phyloP scores from a whole-genome alignment of 352 stramenopile genomes.

The Pythium utonaiense region DNA sequence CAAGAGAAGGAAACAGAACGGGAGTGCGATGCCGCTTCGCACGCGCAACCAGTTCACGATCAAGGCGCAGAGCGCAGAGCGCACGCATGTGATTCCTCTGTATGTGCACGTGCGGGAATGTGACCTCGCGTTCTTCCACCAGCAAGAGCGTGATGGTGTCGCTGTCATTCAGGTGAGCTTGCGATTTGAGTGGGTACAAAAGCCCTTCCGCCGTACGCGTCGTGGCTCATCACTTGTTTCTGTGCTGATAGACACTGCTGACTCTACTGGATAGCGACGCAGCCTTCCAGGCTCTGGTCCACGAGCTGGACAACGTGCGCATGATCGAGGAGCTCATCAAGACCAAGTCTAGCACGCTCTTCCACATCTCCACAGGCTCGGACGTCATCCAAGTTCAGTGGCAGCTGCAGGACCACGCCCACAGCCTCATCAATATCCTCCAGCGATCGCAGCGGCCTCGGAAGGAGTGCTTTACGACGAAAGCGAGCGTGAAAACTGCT shows the following conservation, averaged over 20 bases:
- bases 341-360: slow-evolving; percentile 31
- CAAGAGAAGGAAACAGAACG: background rate
- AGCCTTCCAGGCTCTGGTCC: slow-evolving; percentile 49
- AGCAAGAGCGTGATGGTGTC: slow-evolving; percentile 16
- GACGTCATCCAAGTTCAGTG: slow-evolving; percentile 52
- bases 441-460: slow-evolving; percentile 15
- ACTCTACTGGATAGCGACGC: slow-evolving; percentile 45
- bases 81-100: slow-evolving; percentile 50
- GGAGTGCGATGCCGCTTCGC: slow-evolving; percentile 39
- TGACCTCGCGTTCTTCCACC: slow-evolving; percentile 58
- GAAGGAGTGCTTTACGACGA: slow-evolving; percentile 27
- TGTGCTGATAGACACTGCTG: slow-evolving; percentile 13
- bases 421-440: slow-evolving; percentile 51
- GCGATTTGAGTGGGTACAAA: background rate
- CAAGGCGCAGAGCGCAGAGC: slow-evolving; percentile 38
- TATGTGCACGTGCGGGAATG: slow-evolving; percentile 54
- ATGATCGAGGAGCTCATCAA: slow-evolving; percentile 36
- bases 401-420: slow-evolving; percentile 45
- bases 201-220: too few relatives aligned
- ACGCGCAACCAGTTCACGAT: slow-evolving; percentile 65
- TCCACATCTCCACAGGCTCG: slow-evolving; percentile 15
- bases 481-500: background rate
- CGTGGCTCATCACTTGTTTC: background rate
- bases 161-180: slow-evolving; percentile 38
- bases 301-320: slow-evolving; percentile 46